These are phyloP conservation scores for Balamuthia mandrillaris DNA, from an alignment of 208 protist species.

Conservation along the genomic window DNA sequence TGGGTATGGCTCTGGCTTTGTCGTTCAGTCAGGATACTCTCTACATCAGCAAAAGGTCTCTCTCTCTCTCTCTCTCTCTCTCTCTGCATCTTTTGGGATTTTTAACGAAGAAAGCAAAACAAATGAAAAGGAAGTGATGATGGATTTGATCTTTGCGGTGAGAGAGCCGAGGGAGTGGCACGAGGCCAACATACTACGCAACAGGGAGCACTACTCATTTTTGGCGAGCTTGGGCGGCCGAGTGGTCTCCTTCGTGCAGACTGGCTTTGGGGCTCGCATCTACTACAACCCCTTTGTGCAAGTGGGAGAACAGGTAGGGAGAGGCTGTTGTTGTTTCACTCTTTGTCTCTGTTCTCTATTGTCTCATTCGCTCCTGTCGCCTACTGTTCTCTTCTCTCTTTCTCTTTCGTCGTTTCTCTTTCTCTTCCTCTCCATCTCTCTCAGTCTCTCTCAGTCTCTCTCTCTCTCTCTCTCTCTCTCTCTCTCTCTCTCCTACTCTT, in stretches of 20 bases:
- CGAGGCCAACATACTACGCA: neutral
- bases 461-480: no score
- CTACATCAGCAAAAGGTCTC: no score
- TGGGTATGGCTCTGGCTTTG: conserved; percentile 18
- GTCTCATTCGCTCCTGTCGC: no score
- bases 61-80: no score
- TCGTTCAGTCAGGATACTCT: neutral
- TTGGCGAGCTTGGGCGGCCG: neutral
- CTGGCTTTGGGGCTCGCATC: neutral
- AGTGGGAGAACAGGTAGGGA: neutral
- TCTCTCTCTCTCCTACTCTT: no score
- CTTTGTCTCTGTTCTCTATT: no score
- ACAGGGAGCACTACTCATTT: neutral
- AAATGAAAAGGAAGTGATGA: conserved; percentile 28
- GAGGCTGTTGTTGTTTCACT: no score
- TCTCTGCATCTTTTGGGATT: no score
- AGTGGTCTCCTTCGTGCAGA: neutral
- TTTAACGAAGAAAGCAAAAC: no score
- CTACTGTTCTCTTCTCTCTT: neutral
- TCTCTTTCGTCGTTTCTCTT: neutral
- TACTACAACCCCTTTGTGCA: conserved; percentile 31
- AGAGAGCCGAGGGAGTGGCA: neutral
- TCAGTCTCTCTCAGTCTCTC: no score
- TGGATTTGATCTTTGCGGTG: conserved; percentile 30
- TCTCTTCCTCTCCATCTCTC: no score